A percentile compares a stretch with the other conserved stretches of the same genome.
Conservation (phyloP, 495 filamentous ascomycete genomes). For the Sordaria brevicollis region DNA sequence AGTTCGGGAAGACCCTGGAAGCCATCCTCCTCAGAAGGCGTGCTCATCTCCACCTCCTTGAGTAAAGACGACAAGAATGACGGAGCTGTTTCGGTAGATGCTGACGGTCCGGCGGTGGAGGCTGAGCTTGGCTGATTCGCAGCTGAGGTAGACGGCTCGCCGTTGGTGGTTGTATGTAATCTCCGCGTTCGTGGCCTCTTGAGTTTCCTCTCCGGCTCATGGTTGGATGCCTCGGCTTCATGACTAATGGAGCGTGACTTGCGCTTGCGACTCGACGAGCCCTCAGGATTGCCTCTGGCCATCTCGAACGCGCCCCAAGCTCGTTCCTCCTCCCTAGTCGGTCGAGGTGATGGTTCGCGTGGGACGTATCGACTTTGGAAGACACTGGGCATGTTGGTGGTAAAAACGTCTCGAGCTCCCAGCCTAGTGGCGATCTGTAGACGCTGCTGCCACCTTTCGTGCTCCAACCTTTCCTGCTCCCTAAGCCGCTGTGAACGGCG, state of each 20-base stretch:
- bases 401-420: conserved; percentile 57
- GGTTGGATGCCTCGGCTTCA: conserved; percentile 51
- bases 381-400: conserved; percentile 40
- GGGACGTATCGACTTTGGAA: conserved; percentile 9
- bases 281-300: conserved; percentile 55
- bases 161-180: conserved; percentile 22
- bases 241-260: conserved; percentile 62
- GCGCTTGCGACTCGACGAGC: conserved; percentile 47
- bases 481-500: conserved; percentile 47
- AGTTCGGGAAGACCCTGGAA: conserved; percentile 49
- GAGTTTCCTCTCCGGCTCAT: conserved; percentile 58
- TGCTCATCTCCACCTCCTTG: conserved; percentile 73
- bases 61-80: conserved; percentile 74
- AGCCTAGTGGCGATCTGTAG: conserved; percentile 69
- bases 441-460: conserved; percentile 66
- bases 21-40: conserved; percentile 42
- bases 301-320: conserved; percentile 88
- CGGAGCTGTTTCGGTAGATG: conserved; percentile 32
- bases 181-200: conserved; percentile 70
- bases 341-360: conserved; percentile 39
- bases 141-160: conserved; percentile 25
- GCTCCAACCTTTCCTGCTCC: conserved; percentile 55
- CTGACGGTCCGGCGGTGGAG: conserved; percentile 9
- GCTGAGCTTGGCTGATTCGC: conserved; percentile 4
- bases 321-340: conserved; percentile 66